Evolutionary conservation across 805 yeast species (phyloP).

Genomic region (Candida xyloterini): DNA sequence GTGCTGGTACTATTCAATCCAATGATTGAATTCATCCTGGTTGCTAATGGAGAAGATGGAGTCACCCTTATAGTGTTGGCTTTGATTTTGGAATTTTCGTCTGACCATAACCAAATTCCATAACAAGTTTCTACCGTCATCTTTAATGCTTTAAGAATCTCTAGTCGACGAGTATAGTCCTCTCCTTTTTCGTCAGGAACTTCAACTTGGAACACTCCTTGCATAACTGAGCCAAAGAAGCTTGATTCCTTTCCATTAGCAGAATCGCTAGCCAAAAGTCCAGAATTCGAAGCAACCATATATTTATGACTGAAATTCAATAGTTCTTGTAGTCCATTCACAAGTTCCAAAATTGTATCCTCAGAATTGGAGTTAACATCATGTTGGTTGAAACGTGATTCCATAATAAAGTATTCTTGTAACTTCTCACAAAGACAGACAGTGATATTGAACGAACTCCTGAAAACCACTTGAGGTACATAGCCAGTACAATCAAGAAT

Average conservation of each 20-base stretch:
- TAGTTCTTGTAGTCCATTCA: slow-evolving; percentile 65
- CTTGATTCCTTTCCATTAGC: slow-evolving; percentile 40
- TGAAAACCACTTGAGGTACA: slow-evolving; percentile 27
- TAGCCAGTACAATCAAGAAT: slow-evolving; percentile 22
- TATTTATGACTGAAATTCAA: slow-evolving; percentile 57
- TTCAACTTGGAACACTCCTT: slow-evolving; percentile 76
- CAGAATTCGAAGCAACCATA: slow-evolving; percentile 28
- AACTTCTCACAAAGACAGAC: slow-evolving; percentile 29
- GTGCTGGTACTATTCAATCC: slow-evolving; percentile 5
- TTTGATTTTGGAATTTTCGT: slow-evolving; percentile 33
- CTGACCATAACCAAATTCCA: slow-evolving; percentile 71
- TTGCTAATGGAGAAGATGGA: slow-evolving; percentile 15
- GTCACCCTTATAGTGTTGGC: slow-evolving; percentile 3
- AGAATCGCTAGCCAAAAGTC: slow-evolving; percentile 15
- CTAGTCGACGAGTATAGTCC: slow-evolving; percentile 50
- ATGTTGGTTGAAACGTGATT: slow-evolving; percentile 19
- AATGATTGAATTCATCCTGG: slow-evolving; percentile 17
- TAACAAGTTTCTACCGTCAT: slow-evolving; percentile 54
- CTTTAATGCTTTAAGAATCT: slow-evolving; percentile 62
- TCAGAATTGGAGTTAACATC: slow-evolving; percentile 24
- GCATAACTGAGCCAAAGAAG: slow-evolving; percentile 64
- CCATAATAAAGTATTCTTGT: slow-evolving; percentile 22
- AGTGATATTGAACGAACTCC: slow-evolving; percentile 23
- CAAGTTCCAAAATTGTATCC: slow-evolving; percentile 43
- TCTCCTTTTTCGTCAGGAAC: slow-evolving; percentile 51